These are phyloP conservation scores for Schizosaccharomyces lindneri DNA, from an alignment of 805 yeast genomes.

Conservation along the genomic window DNA sequence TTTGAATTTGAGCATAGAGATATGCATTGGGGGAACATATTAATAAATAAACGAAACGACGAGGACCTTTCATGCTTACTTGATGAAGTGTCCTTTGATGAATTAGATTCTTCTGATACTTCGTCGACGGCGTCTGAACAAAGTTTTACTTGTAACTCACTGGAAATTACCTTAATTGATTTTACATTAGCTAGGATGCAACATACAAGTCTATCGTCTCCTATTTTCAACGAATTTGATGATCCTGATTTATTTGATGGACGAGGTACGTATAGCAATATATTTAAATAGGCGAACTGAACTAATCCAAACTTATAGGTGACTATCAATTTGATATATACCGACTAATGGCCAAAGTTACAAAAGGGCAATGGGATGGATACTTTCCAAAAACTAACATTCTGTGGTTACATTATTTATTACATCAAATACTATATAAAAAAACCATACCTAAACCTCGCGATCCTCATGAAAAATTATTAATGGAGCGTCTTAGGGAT, in stretches of 20 bases:
- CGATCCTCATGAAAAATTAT: not conserved
- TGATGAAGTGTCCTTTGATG: constrained; percentile 4
- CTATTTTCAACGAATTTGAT: constrained; percentile 26
- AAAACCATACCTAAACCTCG: not conserved
- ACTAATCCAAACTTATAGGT: constrained; percentile 12
- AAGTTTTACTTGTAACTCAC: not conserved
- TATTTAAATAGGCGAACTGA: not conserved
- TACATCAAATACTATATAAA: not conserved
- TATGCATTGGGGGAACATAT: constrained; percentile 39
- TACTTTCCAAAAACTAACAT: constrained; percentile 28
- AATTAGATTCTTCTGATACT: constrained; percentile 3
- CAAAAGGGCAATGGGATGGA: constrained; percentile 23
- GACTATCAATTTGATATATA: constrained; percentile 40
- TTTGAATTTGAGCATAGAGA: constrained; percentile 47
- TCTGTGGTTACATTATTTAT: constrained; percentile 39
- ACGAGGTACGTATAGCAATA: constrained; percentile 8
- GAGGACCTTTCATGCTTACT: constrained; percentile 5
- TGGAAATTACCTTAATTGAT: constrained; percentile 30
- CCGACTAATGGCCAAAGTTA: constrained; percentile 24
- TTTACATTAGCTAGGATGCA: constrained; percentile 25
- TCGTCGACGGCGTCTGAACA: not conserved
- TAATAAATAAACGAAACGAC: constrained; percentile 16
- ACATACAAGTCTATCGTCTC: constrained; percentile 12
- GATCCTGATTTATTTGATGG: constrained; percentile 39
- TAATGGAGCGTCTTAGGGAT: not conserved